phyloP scores from a whole-genome alignment of 2,329 filamentous ascomycete genomes.

The Aureobasidium sp. region DNA sequence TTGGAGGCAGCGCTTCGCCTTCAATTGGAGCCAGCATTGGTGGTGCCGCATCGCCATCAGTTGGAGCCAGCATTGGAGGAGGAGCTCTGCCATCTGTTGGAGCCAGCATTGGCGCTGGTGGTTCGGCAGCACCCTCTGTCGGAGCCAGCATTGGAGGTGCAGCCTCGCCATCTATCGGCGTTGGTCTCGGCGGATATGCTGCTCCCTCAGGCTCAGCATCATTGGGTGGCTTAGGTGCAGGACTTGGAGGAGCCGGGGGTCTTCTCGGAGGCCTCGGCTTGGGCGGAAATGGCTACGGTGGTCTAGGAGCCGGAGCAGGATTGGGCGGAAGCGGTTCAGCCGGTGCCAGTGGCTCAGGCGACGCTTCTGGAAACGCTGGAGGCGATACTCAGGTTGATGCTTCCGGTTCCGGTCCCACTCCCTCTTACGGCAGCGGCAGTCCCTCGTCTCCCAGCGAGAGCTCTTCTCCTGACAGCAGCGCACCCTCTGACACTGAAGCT shows the following conservation, averaged over 20 bases:
- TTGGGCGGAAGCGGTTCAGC: constrained; percentile 1
- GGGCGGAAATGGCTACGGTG: neutral
- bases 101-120: neutral
- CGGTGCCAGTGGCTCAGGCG: neutral
- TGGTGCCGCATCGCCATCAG: neutral
- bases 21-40: neutral
- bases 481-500: neutral
- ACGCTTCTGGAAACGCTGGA: neutral
- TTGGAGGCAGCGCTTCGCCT: neutral
- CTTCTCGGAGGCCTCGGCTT: neutral
- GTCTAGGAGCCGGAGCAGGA: neutral
- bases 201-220: neutral
- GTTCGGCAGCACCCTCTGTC: neutral
- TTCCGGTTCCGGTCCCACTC: neutral
- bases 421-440: neutral
- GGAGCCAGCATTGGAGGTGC: neutral
- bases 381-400: constrained; percentile 3
- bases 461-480: neutral
- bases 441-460: neutral
- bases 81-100: neutral
- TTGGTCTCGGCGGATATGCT: neutral
- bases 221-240: neutral
- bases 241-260: neutral
- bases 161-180: neutral
- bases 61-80: neutral